Percentiles rank a stretch among this genome's conserved stretches.
phyloP scores from a whole-genome alignment of 176 grass and related monocot species.

The Juncus inflexus region DNA sequence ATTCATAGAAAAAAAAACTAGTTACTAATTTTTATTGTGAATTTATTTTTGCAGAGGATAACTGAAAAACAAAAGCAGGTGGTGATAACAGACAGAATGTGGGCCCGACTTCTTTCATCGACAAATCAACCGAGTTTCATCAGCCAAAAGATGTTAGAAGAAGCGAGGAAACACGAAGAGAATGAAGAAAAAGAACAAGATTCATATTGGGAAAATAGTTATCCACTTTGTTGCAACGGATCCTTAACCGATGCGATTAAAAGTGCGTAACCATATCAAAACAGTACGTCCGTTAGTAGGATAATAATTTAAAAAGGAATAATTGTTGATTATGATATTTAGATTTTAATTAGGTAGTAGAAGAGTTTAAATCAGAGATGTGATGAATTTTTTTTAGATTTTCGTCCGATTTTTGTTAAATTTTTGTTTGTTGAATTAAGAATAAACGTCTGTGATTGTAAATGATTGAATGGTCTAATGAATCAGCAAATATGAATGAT shows the following conservation, averaged over 20 bases:
- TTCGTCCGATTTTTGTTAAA: not conserved
- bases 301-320: too few species aligned
- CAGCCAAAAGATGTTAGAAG: conserved; percentile 46
- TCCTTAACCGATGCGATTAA: conserved; percentile 15
- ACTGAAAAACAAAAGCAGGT: conserved; percentile 71
- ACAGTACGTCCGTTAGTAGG: too few species aligned
- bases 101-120: conserved; percentile 71
- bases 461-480: not conserved
- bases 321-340: too few species aligned
- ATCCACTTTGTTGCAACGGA: not conserved
- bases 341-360: not conserved
- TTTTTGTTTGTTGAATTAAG: not conserved
- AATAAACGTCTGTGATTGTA: not conserved
- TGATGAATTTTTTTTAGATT: not conserved
- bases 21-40: not conserved
- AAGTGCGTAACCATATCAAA: not conserved
- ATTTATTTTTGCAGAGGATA: conserved; percentile 47
- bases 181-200: conserved; percentile 23
- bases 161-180: conserved; percentile 30
- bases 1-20: not conserved
- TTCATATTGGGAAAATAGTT: conserved; percentile 9
- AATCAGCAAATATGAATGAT: not conserved
- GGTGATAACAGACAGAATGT: conserved; percentile 75
- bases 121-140: conserved; percentile 86
- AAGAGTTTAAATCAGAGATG: not conserved